Evolutionary conservation across 1,284 basidiomycete species (phyloP).

Genomic region (Ustilago hordei): DNA sequence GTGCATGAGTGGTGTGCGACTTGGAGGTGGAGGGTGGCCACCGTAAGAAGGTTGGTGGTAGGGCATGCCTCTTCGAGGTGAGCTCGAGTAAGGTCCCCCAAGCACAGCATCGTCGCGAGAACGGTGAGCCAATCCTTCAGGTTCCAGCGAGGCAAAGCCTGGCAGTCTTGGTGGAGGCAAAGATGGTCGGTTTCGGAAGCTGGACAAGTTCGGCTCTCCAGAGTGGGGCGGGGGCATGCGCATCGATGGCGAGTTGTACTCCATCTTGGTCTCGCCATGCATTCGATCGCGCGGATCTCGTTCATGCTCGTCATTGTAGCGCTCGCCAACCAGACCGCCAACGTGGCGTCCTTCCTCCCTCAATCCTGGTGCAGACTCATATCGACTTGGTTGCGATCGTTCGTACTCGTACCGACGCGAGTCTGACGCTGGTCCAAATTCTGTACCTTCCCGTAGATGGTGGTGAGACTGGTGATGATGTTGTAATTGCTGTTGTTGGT

Average conservation of each 20-base stretch:
- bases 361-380: slow-evolving; percentile 15
- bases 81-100: slow-evolving; percentile 25
- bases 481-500: slow-evolving; percentile 4
- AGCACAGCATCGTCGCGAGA: slow-evolving; percentile 22
- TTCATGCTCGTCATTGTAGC: slow-evolving; percentile 23
- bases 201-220: slow-evolving; percentile 18
- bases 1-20: slow-evolving; percentile 38
- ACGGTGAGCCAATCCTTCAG: slow-evolving; percentile 28
- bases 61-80: slow-evolving; percentile 35
- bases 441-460: slow-evolving; percentile 19
- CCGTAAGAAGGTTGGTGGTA: slow-evolving; percentile 30
- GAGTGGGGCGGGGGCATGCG: slow-evolving; percentile 41
- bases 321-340: slow-evolving; percentile 37
- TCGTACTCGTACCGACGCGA: slow-evolving; percentile 33
- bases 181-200: slow-evolving; percentile 23
- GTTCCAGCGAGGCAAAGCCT: slow-evolving; percentile 41
- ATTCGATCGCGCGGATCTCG: slow-evolving; percentile 27
- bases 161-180: slow-evolving; percentile 47
- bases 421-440: slow-evolving; percentile 5
- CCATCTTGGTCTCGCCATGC: slow-evolving; percentile 27
- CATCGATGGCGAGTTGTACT: slow-evolving; percentile 27
- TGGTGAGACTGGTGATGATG: slow-evolving; percentile 17
- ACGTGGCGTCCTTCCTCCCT: slow-evolving; percentile 34
- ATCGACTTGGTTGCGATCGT: slow-evolving; percentile 17
- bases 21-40: slow-evolving; percentile 25